Percentiles rank a stretch among this genome's conserved stretches.
Conservation (phyloP, 2,329 filamentous ascomycete genomes). For the Colletotrichum eleusines region DNA sequence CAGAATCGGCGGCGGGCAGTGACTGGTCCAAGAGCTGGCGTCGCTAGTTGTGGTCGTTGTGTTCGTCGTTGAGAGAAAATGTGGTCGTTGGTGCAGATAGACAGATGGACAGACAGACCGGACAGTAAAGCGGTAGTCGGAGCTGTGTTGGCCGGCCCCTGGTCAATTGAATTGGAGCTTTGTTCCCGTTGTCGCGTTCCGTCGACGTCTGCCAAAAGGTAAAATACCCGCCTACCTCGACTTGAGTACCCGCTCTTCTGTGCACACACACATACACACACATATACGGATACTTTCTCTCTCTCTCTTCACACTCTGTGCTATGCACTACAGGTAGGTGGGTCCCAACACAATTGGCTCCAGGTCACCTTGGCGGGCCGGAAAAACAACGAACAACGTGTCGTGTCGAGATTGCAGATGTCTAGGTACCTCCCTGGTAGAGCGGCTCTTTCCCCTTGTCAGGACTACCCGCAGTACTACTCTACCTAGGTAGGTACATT, state of each 20-base stretch:
- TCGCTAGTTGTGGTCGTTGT: slow-evolving; percentile 23
- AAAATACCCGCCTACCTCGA: background rate
- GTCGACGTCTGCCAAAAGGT: slow-evolving; percentile 3
- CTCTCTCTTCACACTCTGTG: background rate
- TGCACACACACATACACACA: too few species aligned
- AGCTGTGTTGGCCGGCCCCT: slow-evolving; percentile 22
- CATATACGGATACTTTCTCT: too few species aligned
- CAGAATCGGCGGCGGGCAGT: slow-evolving; percentile 3
- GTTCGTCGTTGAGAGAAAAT: slow-evolving; percentile 12
- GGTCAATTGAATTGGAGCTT: slow-evolving; percentile 27
- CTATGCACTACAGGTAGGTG: background rate
- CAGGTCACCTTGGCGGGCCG: background rate
- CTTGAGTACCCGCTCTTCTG: background rate
- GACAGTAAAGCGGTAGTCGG: slow-evolving; percentile 27
- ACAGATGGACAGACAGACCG: too few species aligned
- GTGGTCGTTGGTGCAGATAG: slow-evolving; percentile 24
- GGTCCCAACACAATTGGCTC: slow-evolving; percentile 13
- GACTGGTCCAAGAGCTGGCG: slow-evolving; percentile 24
- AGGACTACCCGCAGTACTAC: too few species aligned
- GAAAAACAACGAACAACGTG: slow-evolving; percentile 11
- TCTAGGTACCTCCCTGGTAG: too few species aligned
- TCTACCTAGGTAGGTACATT: background rate
- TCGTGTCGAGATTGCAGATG: slow-evolving; percentile 16
- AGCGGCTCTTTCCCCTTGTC: too few species aligned
- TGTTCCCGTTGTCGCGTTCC: slow-evolving; percentile 18